A percentile compares a stretch with the other conserved stretches of the same genome.
phyloP scores from a whole-genome alignment of 139 green algal genomes.

The Gonium pectorale region DNA sequence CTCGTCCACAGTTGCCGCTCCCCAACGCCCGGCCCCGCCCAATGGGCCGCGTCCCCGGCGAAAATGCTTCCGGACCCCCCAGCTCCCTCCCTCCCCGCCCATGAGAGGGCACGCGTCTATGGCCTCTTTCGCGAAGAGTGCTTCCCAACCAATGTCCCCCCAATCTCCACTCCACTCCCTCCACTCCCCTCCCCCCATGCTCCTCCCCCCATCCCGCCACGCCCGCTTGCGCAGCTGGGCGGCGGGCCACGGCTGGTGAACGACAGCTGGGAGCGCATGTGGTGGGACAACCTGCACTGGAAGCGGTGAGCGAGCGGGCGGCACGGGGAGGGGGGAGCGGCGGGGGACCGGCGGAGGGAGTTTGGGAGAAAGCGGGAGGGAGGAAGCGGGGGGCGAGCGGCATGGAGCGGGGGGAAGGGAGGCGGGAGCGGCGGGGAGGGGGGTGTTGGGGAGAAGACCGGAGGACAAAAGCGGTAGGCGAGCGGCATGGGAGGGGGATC shows the following conservation, averaged over 20 bases:
- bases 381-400: neutral
- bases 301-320: constrained; percentile 70
- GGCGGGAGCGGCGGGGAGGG: neutral
- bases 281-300: constrained; percentile 83
- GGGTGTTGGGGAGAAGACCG: neutral
- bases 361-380: neutral
- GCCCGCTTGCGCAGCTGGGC: constrained; percentile 44
- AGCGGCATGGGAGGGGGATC: no score
- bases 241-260: constrained; percentile 62
- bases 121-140: no score
- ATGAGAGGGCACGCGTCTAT: no score
- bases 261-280: constrained; percentile 86
- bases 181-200: neutral
- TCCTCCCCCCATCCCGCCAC: neutral
- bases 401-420: neutral
- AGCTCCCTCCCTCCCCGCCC: no score
- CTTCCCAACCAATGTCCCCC: no score
- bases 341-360: neutral
- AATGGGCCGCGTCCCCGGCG: no score
- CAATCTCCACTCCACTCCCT: neutral
- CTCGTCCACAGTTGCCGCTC: no score
- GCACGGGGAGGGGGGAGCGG: constrained; percentile 79
- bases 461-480: no score
- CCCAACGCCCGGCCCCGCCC: no score
- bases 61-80: no score